Evolutionary conservation across 176 grass and related monocot genomes (phyloP).

Genomic region (Cenchrus purpureus): DNA sequence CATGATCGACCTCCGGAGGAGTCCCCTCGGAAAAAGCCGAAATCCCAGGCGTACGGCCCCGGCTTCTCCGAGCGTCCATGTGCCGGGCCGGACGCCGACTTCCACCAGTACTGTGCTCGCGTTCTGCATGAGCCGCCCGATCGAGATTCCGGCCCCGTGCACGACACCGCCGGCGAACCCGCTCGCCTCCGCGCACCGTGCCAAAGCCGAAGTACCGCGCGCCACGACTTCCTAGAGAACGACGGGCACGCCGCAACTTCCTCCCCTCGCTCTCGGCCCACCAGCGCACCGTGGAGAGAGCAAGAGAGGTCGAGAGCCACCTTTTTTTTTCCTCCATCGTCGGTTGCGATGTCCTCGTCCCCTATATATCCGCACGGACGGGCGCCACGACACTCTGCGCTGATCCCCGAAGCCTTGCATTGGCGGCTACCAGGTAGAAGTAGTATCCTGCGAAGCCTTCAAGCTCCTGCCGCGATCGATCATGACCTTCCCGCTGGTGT

Average conservation of each 20-base stretch:
- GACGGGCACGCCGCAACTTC: conserved; percentile 28
- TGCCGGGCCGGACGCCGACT: neutral
- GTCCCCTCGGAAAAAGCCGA: too few species aligned
- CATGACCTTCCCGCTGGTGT: conserved; percentile 79
- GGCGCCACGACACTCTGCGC: neutral
- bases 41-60: neutral
- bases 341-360: neutral
- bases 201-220: neutral
- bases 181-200: neutral
- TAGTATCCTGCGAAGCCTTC: too few species aligned
- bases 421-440: too few species aligned
- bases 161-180: neutral
- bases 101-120: neutral
- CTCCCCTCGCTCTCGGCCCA: neutral
- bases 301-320: conserved; percentile 12
- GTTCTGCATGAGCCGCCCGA: conserved; percentile 7
- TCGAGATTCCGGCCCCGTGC: neutral
- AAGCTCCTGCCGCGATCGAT: neutral
- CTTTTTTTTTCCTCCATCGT: neutral
- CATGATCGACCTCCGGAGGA: too few species aligned
- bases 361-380: neutral
- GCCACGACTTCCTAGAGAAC: neutral
- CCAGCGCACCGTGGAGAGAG: too few species aligned
- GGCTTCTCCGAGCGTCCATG: neutral
- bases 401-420: too few species aligned